These are phyloP conservation scores for Geosmithia morbida DNA, from an alignment of 2,329 filamentous ascomycete species.

Conservation along the genomic window DNA sequence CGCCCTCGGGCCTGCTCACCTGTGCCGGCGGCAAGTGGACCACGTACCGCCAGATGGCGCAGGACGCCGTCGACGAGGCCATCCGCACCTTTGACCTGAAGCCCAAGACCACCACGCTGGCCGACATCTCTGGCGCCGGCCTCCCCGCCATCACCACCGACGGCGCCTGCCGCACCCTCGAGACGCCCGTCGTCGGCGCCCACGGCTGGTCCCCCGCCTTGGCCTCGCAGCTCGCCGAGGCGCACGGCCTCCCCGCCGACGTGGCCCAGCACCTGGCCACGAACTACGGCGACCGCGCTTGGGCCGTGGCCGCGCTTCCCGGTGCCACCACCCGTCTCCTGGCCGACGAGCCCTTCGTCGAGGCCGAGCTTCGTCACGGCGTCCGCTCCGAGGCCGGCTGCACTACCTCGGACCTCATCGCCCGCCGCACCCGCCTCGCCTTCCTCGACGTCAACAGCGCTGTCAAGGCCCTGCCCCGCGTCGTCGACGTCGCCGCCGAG, in stretches of 20 bases:
- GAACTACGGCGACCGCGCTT: conserved; percentile 43
- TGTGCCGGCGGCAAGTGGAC: conserved; percentile 82
- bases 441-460: conserved; percentile 63
- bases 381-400: conserved; percentile 60
- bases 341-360: conserved; percentile 54
- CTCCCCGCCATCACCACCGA: conserved; percentile 34
- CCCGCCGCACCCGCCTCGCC: conserved; percentile 56
- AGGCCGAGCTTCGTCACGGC: conserved; percentile 60
- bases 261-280: conserved; percentile 25
- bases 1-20: conserved; percentile 60
- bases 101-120: conserved; percentile 34
- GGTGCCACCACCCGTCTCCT: conserved; percentile 47
- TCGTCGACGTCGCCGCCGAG: conserved; percentile 60
- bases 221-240: conserved; percentile 20
- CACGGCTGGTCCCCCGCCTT: conserved; percentile 45
- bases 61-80: conserved; percentile 72
- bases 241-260: conserved; percentile 17
- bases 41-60: conserved; percentile 78
- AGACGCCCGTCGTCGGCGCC: conserved; percentile 58
- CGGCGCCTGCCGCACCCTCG: conserved; percentile 61
- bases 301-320: conserved; percentile 46
- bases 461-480: conserved; percentile 50
- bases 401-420: conserved; percentile 56
- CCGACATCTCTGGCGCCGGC: conserved; percentile 53
- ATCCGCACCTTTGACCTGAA: conserved; percentile 49